Evolutionary conservation across 768 basidiomycete genomes (phyloP).

Genomic region (Ramaria rubella): DNA sequence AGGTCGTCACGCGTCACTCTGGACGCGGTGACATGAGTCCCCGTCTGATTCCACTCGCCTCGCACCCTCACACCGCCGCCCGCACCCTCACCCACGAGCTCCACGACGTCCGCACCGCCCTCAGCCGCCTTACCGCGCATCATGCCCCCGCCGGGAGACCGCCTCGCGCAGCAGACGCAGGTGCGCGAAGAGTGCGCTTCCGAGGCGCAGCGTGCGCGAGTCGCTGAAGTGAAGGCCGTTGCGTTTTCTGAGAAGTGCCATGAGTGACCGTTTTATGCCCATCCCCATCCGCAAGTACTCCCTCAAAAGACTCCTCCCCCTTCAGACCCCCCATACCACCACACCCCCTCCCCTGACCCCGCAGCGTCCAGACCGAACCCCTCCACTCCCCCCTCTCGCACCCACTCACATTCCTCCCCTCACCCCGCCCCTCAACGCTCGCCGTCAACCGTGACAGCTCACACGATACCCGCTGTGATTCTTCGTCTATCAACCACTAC

Average conservation of each 20-base stretch:
- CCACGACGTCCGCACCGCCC: constrained; percentile 60
- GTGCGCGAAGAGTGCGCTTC: constrained; percentile 56
- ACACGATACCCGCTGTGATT: not conserved
- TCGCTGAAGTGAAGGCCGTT: constrained; percentile 60
- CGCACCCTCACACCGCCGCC: too few species aligned
- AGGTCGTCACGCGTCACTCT: constrained; percentile 30
- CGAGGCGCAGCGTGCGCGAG: constrained; percentile 57
- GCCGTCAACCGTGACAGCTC: not conserved
- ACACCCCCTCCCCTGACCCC: not conserved
- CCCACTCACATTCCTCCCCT: too few species aligned
- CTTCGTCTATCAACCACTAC: constrained; percentile 1
- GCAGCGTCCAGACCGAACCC: not conserved
- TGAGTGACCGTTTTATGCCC: constrained; percentile 18
- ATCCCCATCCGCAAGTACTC: too few species aligned
- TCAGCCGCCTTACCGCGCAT: constrained; percentile 61
- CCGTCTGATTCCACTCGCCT: not conserved
- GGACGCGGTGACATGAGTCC: constrained; percentile 28
- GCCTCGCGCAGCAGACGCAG: constrained; percentile 55
- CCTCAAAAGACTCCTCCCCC: not conserved
- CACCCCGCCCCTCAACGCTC: constrained; percentile 3
- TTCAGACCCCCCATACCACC: not conserved
- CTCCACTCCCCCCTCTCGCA: not conserved
- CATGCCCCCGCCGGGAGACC: constrained; percentile 64
- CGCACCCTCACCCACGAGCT: constrained; percentile 68
- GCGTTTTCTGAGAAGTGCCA: constrained; percentile 64